Conservation (phyloP, 2,329 filamentous ascomycete species). For the Pseudocercospora ulei region DNA sequence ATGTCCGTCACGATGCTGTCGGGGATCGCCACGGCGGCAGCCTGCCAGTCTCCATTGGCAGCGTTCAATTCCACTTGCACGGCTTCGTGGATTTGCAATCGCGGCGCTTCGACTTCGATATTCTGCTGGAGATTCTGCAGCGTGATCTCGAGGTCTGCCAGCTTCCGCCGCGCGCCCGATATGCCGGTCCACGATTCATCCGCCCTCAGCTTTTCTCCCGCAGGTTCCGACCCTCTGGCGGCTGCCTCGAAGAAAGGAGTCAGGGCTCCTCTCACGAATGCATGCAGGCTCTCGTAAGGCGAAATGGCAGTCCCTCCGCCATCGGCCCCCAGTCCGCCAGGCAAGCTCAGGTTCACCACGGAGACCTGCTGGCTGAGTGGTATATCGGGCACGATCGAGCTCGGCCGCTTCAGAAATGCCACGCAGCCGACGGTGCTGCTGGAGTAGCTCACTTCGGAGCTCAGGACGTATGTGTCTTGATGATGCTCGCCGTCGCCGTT, state of each 20-base stretch:
- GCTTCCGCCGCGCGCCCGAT: slow-evolving; percentile 91
- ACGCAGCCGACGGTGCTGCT: slow-evolving; percentile 75
- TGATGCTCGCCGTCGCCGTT: slow-evolving; percentile 23
- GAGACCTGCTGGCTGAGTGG: slow-evolving; percentile 83
- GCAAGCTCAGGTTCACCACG: slow-evolving; percentile 81
- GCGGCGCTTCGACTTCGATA: slow-evolving; percentile 89
- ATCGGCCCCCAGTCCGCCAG: slow-evolving; percentile 52
- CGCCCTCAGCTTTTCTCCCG: slow-evolving; percentile 56
- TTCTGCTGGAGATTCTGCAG: slow-evolving; percentile 91
- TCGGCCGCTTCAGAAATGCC: slow-evolving; percentile 78
- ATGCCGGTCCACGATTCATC: slow-evolving; percentile 91
- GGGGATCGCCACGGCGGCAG: slow-evolving; percentile 70
- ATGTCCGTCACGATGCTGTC: slow-evolving; percentile 71
- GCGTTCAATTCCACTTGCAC: slow-evolving; percentile 79
- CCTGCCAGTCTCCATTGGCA: slow-evolving; percentile 53
- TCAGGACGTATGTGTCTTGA: slow-evolving; percentile 65
- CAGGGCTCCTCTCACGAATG: slow-evolving; percentile 79
- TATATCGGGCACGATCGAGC: slow-evolving; percentile 72
- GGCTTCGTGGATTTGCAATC: slow-evolving; percentile 75
- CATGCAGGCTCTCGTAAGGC: slow-evolving; percentile 85
- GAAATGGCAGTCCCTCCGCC: slow-evolving; percentile 51
- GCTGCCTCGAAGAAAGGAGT: slow-evolving; percentile 97
- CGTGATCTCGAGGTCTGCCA: slow-evolving; percentile 86
- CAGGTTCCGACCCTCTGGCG: slow-evolving; percentile 68
- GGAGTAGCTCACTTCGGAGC: slow-evolving; percentile 69